Evolutionary conservation across 345 rosid genomes (phyloP), one percentile per base, ranked within the genome.

Genomic region (Gossypium australe): DNA sequence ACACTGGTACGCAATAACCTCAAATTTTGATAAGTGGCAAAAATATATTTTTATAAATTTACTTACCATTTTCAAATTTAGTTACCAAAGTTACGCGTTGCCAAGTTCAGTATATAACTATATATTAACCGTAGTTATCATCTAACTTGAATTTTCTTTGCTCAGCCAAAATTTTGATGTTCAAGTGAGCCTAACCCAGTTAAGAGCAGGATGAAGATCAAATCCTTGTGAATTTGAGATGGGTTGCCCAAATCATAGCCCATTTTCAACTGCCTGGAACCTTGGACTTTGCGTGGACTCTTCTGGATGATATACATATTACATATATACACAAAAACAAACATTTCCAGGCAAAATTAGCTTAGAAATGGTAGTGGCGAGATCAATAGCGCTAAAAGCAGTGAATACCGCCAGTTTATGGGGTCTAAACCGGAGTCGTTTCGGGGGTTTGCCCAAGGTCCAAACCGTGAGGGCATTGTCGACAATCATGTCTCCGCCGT

Each of bases 401-500:
- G 60, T 49, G 13, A 63, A 20, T 6, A 43, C 13, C 22, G 64
- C 49, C 63, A 4, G 80, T 27, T 52, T 75, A n/a, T 72, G 73
- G 78, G 55, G 56, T 47, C 63, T 13, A 53, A 57, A 55, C 12
- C 43, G 16, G 45, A 27, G 72, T 69, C 57, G 27, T 56, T 55
- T 16, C 11, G 0, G 64, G 56, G 16, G 25, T 27, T 45, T 45
- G 11, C 71, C 1, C 34, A 65, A 62, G 51, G 58, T 62, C 66
- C 77, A 74, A 61, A 53, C 63, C 1, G 18, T 82, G 0, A 81
- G 88, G 75, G 77, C 91, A 11, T 88, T 87, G 82, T 84, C 97
- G 2, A 83, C 87, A 17, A 53, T 86, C 56, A 81, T 86, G 87
- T 92, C 94, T 7, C 97, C 97, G 78, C 94, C 94, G 27, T 89